phyloP scores from a whole-genome alignment of 2,329 filamentous ascomycete genomes.

The Epichloe hybrida region DNA sequence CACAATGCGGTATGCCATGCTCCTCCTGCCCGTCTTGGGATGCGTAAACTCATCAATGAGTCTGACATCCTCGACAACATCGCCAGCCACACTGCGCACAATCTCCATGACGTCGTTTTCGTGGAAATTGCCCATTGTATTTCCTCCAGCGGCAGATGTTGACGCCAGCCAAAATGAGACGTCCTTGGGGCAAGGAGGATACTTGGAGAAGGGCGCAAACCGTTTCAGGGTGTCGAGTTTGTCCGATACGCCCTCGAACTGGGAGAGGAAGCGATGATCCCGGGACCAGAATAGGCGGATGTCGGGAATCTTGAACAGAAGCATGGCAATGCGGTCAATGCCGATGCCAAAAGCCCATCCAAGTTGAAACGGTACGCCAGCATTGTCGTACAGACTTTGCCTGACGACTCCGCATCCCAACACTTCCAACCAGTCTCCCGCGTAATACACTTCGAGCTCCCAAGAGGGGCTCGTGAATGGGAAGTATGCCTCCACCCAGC shows the following conservation, averaged over 20 bases:
- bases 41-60: slow-evolving; percentile 80
- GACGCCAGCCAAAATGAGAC: slow-evolving; percentile 76
- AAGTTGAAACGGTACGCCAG: slow-evolving; percentile 58
- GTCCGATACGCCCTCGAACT: slow-evolving; percentile 57
- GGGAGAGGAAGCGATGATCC: slow-evolving; percentile 71
- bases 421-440: slow-evolving; percentile 89
- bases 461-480: slow-evolving; percentile 92
- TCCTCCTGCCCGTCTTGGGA: slow-evolving; percentile 69
- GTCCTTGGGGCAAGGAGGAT: slow-evolving; percentile 81
- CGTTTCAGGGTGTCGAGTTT: slow-evolving; percentile 36
- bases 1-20: slow-evolving; percentile 83
- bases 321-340: slow-evolving; percentile 91
- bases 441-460: slow-evolving; percentile 93
- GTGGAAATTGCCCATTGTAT: slow-evolving; percentile 48
- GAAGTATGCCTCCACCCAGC: slow-evolving; percentile 96
- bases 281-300: slow-evolving; percentile 93
- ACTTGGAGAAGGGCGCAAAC: slow-evolving; percentile 82
- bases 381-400: slow-evolving; percentile 67
- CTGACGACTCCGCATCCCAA: slow-evolving; percentile 85
- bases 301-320: slow-evolving; percentile 90
- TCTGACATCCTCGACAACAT: slow-evolving; percentile 75
- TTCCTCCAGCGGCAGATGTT: slow-evolving; percentile 35
- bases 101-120: slow-evolving; percentile 98
- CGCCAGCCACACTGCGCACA: slow-evolving; percentile 68
- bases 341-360: slow-evolving; percentile 96